phyloP scores from a whole-genome alignment of 2,329 filamentous ascomycete genomes.

The Chlorencoelia australis region DNA sequence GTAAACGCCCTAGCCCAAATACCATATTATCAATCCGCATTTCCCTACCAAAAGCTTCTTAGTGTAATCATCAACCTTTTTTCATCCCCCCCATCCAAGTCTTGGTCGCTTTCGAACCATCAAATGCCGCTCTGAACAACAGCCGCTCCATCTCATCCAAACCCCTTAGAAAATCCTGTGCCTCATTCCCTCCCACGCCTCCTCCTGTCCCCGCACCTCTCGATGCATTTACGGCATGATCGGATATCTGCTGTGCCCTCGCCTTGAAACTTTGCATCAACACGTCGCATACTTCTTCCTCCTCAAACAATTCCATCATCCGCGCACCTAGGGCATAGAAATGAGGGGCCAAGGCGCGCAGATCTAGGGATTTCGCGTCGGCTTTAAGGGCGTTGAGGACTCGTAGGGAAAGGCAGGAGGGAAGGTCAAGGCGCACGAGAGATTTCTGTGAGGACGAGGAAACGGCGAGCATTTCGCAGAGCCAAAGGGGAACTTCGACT shows the following conservation, averaged over 20 bases:
- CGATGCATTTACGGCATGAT: slow-evolving; percentile 80
- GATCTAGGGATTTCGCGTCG: slow-evolving; percentile 73
- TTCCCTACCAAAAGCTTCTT: too few relatives aligned
- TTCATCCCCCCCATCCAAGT: slow-evolving; percentile 49
- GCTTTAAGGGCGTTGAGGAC: slow-evolving; percentile 87
- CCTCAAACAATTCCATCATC: slow-evolving; percentile 85
- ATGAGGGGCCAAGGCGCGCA: slow-evolving; percentile 73
- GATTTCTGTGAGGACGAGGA: slow-evolving; percentile 42
- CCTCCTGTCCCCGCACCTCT: slow-evolving; percentile 60
- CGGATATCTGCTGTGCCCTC: slow-evolving; percentile 70
- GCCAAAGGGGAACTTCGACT: slow-evolving; percentile 81
- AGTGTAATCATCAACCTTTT: slow-evolving; percentile 20
- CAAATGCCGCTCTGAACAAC: slow-evolving; percentile 64
- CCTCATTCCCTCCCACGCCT: slow-evolving; percentile 61
- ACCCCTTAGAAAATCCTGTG: slow-evolving; percentile 74
- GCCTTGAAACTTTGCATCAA: slow-evolving; percentile 70
- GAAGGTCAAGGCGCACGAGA: slow-evolving; percentile 73
- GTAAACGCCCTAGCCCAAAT: too few relatives aligned
- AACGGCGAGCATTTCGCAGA: slow-evolving; percentile 85
- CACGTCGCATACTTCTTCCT: slow-evolving; percentile 68
- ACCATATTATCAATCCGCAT: too few relatives aligned
- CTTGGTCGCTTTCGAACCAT: slow-evolving; percentile 59
- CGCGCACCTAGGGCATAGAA: slow-evolving; percentile 81
- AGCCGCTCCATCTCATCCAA: slow-evolving; percentile 83
- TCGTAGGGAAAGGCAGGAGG: slow-evolving; percentile 62